phyloP scores from a whole-genome alignment of 2,329 filamentous ascomycete genomes.

The Trichoderma sp. region DNA sequence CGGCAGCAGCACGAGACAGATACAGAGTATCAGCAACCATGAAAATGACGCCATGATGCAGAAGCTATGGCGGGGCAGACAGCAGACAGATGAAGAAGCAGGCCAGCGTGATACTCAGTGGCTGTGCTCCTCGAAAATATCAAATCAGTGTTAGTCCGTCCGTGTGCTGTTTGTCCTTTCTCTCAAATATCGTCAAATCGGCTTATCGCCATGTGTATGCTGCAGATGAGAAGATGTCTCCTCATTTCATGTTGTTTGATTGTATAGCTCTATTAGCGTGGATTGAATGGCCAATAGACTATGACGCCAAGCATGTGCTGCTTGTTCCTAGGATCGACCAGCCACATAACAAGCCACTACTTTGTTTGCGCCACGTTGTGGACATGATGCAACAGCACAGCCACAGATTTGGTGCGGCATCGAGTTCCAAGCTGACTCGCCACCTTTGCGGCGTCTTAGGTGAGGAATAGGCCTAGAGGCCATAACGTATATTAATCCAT shows the following conservation, averaged over 20 bases:
- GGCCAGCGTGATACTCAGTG: neutral
- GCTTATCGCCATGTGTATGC: slow-evolving; percentile 1
- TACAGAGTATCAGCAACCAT: slow-evolving; percentile 56
- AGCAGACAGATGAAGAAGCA: neutral
- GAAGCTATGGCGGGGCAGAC: slow-evolving; percentile 7
- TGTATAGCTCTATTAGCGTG: too few species aligned
- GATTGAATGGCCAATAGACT: too few species aligned
- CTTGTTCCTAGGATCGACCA: slow-evolving; percentile 4
- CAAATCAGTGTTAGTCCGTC: neutral
- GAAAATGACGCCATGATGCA: slow-evolving; percentile 53
- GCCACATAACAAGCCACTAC: slow-evolving; percentile 11
- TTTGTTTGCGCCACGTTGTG: neutral
- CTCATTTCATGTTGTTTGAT: neutral
- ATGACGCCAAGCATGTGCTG: too few species aligned
- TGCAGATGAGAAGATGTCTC: slow-evolving; percentile 16
- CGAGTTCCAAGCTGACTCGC: neutral
- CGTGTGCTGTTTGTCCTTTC: neutral
- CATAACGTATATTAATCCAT: neutral
- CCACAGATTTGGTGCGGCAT: slow-evolving; percentile 5
- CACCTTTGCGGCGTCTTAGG: neutral
- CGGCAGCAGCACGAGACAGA: slow-evolving; percentile 62
- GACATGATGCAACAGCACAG: slow-evolving; percentile 1
- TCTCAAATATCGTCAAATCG: neutral
- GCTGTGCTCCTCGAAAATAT: neutral
- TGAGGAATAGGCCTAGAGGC: neutral